A percentile compares a stretch with the other conserved stretches of the same genome.
phyloP scores from a whole-genome alignment of 208 protist species.

The Kentomonas sorsogonicus region DNA sequence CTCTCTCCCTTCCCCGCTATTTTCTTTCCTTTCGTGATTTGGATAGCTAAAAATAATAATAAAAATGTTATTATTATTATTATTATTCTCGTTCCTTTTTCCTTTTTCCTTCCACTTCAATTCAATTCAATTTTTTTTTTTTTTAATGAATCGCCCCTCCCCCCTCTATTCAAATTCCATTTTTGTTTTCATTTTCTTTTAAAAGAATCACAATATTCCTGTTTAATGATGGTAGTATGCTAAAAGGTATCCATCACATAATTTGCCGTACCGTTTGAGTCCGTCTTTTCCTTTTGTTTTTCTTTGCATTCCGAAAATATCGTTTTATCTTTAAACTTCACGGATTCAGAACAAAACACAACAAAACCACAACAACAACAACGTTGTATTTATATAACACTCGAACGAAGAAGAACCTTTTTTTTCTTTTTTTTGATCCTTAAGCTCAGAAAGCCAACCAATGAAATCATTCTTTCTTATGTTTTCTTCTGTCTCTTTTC shows the following conservation, averaged over 20 bases:
- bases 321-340: not conserved
- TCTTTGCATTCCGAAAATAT: not conserved
- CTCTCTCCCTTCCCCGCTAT: not conserved
- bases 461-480: not conserved
- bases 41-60: not conserved
- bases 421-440: not conserved
- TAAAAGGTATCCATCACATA: too few relatives aligned
- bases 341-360: not conserved
- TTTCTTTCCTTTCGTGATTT: not conserved
- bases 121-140: conserved; percentile 8
- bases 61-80: conserved; percentile 7
- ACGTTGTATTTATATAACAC: not conserved
- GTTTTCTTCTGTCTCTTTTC: not conserved
- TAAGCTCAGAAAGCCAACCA: too few relatives aligned
- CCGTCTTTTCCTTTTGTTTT: not conserved
- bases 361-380: not conserved
- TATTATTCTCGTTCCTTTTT: conserved; percentile 22
- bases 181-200: conserved; percentile 3
- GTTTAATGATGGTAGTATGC: too few relatives aligned
- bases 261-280: too few relatives aligned
- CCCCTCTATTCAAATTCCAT: not conserved
- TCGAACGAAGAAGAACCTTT: not conserved
- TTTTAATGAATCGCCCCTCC: not conserved
- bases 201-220: too few relatives aligned
- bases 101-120: conserved; percentile 9